Base-by-base conservation (phyloP, 352 stramenopile species). In the Globisporangium sylvaticum region DNA sequence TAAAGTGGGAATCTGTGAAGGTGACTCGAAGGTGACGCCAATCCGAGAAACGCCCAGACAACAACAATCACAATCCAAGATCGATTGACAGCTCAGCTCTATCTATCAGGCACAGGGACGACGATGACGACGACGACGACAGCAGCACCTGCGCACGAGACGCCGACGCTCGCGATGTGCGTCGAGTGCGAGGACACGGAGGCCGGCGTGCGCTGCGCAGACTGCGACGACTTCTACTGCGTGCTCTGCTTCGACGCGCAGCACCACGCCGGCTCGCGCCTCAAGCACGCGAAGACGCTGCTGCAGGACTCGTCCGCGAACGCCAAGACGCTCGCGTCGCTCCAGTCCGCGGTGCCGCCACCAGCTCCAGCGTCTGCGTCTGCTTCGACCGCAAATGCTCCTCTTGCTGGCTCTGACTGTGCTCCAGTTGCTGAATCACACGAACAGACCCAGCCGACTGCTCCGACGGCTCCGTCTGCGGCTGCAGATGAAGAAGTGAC, bases 181-280 rank as follows among this genome's bases (percentile, higher is more conserved):
- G 73, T 94, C 60, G 87, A 96, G 59, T 96, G 88, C 70, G 87
- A 95, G 65, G 87, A 95, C 67, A 91, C 87, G 37, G 76, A 78
- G 58, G 88, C 88, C 0, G 81, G 80, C 27, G 67, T 95, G 15
- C 68, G 67, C 31, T 96, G 89, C 67, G 68, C 82, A 10, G 74
- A 78, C 34, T 96, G 89, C 62, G 69, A 76, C 12, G 89, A 96
- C 67, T 58, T 80, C 0, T 96, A 92, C 68, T 96, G 89, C 60
- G 73, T 78, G 24, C 73, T 93, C 2, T 96, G 89, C 73, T 95
- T 83, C 68, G 64, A 80, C 25, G 85, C 76, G 9, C 83, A 95
- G 69, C 87, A 96, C 71, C 83, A 73, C 57, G 72, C 79, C 0
- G 88, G 85, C 27, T 80, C 73, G 12, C 80, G 87, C 0, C 71